These are phyloP conservation scores for Sporisorium graminicola DNA, from an alignment of 1,284 basidiomycete species.

Conservation along the genomic window DNA sequence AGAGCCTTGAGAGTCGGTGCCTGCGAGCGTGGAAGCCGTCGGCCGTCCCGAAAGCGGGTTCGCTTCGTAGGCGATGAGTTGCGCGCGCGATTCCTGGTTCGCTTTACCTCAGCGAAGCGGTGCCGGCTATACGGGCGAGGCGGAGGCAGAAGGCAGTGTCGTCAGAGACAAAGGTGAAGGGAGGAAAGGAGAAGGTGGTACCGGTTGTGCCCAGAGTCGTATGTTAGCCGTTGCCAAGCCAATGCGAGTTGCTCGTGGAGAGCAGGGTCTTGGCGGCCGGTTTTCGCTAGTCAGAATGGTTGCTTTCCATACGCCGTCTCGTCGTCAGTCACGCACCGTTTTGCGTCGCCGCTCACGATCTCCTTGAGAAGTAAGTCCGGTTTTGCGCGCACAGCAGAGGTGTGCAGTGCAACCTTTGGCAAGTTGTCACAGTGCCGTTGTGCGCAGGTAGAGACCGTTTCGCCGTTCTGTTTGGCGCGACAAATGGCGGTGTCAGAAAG, in stretches of 20 bases:
- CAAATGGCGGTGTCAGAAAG: background rate
- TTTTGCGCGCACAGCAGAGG: no score
- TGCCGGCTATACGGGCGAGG: background rate
- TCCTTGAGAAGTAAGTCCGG: background rate
- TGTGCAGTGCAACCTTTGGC: no score
- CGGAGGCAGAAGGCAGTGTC: conserved; percentile 3
- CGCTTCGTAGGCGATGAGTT: background rate
- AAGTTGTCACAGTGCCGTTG: background rate
- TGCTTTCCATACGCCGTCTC: conserved; percentile 1
- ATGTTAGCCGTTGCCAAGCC: conserved; percentile 13
- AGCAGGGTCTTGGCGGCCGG: conserved; percentile 12
- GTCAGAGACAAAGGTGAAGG: conserved; percentile 1
- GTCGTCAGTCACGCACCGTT: background rate
- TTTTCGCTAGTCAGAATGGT: background rate
- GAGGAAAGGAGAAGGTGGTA: background rate
- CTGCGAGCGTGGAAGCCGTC: background rate
- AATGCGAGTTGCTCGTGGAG: conserved; percentile 5
- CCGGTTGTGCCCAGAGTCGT: background rate
- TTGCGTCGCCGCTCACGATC: background rate
- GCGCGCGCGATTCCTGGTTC: background rate
- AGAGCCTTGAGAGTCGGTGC: background rate
- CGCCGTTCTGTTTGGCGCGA: background rate
- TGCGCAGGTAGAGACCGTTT: background rate
- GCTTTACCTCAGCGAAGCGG: conserved; percentile 8
- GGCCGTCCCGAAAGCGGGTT: conserved; percentile 4